These are phyloP conservation scores for Leishmania major DNA, from an alignment of 208 protist species.

Conservation along the genomic window DNA sequence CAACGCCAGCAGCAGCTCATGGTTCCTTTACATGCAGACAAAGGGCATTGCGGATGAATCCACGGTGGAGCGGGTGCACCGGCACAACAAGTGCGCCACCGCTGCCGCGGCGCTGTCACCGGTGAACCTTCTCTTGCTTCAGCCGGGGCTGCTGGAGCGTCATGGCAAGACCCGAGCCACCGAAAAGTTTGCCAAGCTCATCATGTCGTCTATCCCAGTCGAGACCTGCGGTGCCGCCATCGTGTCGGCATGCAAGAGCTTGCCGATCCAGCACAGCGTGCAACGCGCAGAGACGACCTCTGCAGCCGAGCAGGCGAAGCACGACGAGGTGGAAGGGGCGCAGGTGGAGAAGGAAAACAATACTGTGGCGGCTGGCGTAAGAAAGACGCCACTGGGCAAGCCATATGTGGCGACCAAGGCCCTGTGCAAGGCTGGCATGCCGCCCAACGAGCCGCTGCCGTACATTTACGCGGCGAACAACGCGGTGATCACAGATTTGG, in stretches of 20 bases:
- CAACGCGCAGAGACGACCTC: not conserved
- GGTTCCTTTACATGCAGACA: constrained; percentile 71
- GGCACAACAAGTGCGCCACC: constrained; percentile 22
- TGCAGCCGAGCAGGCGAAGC: not conserved
- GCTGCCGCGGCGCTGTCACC: constrained; percentile 2
- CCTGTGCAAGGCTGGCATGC: constrained; percentile 14
- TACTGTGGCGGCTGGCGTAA: not conserved
- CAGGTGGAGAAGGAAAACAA: not conserved
- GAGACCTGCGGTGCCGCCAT: constrained; percentile 53
- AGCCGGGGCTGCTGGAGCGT: constrained; percentile 65
- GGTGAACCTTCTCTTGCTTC: constrained; percentile 51
- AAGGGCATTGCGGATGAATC: constrained; percentile 68
- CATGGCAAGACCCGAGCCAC: constrained; percentile 49
- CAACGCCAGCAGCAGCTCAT: constrained; percentile 52
- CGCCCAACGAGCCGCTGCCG: not conserved
- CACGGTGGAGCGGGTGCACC: constrained; percentile 47
- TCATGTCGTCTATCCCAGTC: constrained; percentile 52
- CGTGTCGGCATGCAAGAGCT: constrained; percentile 38
- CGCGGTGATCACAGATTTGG: constrained; percentile 18
- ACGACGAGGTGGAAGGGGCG: not conserved
- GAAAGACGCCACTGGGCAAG: constrained; percentile 3
- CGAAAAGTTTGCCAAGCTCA: constrained; percentile 49
- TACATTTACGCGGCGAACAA: constrained; percentile 19
- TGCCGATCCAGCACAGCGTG: not conserved
- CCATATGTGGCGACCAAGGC: constrained; percentile 16